These are phyloP conservation scores for Pouteria campechiana DNA, from an alignment of 179 eudicot species.

Conservation along the genomic window DNA sequence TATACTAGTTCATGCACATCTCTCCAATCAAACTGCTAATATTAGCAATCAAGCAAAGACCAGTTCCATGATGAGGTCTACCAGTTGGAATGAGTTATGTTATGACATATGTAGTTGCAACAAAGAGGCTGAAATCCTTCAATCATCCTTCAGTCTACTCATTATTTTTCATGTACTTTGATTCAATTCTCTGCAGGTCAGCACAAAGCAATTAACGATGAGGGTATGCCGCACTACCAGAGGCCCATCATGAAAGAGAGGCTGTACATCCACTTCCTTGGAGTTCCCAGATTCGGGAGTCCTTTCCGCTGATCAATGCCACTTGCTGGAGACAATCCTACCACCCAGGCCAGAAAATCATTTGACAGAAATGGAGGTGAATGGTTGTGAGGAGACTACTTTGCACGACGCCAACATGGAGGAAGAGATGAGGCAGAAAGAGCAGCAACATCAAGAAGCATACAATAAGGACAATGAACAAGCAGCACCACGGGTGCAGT, in stretches of 20 bases:
- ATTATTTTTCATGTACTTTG: too few species aligned
- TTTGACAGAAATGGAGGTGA: slow-evolving; percentile 49
- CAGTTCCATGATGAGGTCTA: too few species aligned
- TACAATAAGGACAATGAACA: slow-evolving; percentile 26
- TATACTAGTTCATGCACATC: too few species aligned
- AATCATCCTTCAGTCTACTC: too few species aligned
- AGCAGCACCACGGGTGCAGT: slow-evolving; percentile 6
- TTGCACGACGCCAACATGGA: slow-evolving; percentile 42
- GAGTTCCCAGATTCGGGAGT: slow-evolving; percentile 29
- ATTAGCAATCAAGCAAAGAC: too few species aligned
- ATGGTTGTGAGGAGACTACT: slow-evolving; percentile 54
- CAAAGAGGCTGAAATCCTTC: too few species aligned
- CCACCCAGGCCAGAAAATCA: slow-evolving; percentile 18
- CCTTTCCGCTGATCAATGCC: slow-evolving; percentile 22
- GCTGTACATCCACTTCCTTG: slow-evolving; percentile 38
- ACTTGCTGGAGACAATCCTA: slow-evolving; percentile 14
- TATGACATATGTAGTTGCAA: too few species aligned
- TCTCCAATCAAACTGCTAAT: too few species aligned
- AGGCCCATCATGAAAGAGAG: slow-evolving; percentile 58
- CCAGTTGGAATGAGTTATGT: too few species aligned
- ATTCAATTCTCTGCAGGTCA: slow-evolving; percentile 19
- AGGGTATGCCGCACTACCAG: slow-evolving; percentile 57
- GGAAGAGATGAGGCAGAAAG: slow-evolving; percentile 39
- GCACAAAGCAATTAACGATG: slow-evolving; percentile 53
- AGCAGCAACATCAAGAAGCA: slow-evolving; percentile 21